A percentile compares a stretch with the other conserved stretches of the same genome.
Evolutionary conservation across 2,329 filamentous ascomycete genomes (phyloP).

Genomic region (Drechslera avenae): DNA sequence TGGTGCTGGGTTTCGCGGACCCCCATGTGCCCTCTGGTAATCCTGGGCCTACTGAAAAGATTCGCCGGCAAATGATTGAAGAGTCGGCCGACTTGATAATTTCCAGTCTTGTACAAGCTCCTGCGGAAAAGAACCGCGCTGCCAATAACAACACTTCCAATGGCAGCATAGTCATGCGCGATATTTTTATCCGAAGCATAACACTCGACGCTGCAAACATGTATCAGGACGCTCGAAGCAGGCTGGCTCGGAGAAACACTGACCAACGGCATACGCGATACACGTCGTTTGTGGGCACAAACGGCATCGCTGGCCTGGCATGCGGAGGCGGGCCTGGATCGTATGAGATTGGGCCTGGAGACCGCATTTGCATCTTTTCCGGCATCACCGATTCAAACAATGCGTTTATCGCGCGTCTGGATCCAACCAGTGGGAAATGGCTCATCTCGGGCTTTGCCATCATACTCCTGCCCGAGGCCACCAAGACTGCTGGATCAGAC

Average conservation of each 20-base stretch:
- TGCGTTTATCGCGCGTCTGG: conserved; percentile 9
- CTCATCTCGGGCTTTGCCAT: conserved; percentile 15
- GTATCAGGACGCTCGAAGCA: background rate
- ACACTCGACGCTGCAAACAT: background rate
- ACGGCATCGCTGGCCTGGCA: conserved; percentile 14
- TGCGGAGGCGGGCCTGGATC: conserved; percentile 10
- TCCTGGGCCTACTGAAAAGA: conserved; percentile 8
- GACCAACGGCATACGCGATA: conserved; percentile 9
- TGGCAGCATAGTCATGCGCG: conserved; percentile 5
- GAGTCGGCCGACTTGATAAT: conserved; percentile 13
- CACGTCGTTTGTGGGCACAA: conserved; percentile 16
- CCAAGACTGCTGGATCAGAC: too few species aligned
- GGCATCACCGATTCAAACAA: conserved; percentile 13
- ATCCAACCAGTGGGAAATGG: conserved; percentile 6
- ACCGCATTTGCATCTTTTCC: conserved; percentile 17
- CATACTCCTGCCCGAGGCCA: conserved; percentile 8
- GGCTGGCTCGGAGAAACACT: conserved; percentile 4
- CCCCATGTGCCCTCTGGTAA: conserved; percentile 10
- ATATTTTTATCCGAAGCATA: conserved; percentile 9
- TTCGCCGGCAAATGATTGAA: conserved; percentile 10
- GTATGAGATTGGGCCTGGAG: conserved; percentile 4
- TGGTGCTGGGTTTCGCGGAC: conserved; percentile 8
- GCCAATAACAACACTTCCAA: background rate
- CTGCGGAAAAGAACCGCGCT: background rate
- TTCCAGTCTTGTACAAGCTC: conserved; percentile 1